Conservation (phyloP, 441 rosid species). For the Raphanus hybrid region DNA sequence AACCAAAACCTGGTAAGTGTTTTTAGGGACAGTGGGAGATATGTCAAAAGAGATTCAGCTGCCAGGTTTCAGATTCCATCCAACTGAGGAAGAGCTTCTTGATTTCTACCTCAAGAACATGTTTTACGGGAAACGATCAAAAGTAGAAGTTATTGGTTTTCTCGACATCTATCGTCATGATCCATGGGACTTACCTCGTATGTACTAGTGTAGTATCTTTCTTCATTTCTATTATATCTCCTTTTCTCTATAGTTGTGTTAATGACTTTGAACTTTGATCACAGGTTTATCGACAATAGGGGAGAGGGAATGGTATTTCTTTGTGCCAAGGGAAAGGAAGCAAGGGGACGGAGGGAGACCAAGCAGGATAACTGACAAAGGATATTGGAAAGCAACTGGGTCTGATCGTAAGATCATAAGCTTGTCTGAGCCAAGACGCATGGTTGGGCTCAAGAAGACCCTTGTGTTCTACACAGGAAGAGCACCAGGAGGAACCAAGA, state of each 20-base stretch:
- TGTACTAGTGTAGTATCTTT: not conserved
- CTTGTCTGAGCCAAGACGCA: constrained; percentile 66
- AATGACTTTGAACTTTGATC: constrained; percentile 1
- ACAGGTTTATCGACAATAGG: constrained; percentile 78
- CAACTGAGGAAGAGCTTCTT: constrained; percentile 90
- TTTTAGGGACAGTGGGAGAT: constrained; percentile 35
- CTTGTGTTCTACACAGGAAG: constrained; percentile 93
- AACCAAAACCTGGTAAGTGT: constrained; percentile 7
- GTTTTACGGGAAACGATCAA: constrained; percentile 59
- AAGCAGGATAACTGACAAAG: constrained; percentile 77
- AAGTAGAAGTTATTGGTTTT: constrained; percentile 61
- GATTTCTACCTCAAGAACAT: constrained; percentile 82
- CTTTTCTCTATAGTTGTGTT: not conserved
- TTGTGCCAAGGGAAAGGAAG: constrained; percentile 93
- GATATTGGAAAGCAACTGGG: constrained; percentile 99
- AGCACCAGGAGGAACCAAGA: constrained; percentile 84
- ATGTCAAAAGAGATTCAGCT: constrained; percentile 54
- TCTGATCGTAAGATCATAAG: constrained; percentile 82
- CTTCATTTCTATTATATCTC: not conserved
- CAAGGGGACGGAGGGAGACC: constrained; percentile 91
- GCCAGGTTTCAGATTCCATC: constrained; percentile 97
- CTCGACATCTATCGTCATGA: constrained; percentile 83
- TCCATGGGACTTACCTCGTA: constrained; percentile 91
- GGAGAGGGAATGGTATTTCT: constrained; percentile 95
- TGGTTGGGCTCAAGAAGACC: constrained; percentile 82